These are phyloP conservation scores for Komagataella pastoris DNA, from an alignment of 805 yeast species.

Conservation along the genomic window DNA sequence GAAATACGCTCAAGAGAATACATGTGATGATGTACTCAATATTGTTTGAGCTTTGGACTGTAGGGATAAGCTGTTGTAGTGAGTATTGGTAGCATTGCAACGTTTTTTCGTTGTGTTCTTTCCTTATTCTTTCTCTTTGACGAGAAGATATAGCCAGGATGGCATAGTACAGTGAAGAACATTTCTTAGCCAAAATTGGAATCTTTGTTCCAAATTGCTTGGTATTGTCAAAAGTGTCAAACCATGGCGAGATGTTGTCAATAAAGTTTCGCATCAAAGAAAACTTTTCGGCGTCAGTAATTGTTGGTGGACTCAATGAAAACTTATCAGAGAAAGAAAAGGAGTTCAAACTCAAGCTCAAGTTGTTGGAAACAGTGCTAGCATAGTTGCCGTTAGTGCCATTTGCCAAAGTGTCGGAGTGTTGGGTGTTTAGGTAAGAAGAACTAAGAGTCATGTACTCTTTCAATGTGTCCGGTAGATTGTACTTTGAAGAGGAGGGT, in stretches of 20 bases:
- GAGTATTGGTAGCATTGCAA: constrained; percentile 15
- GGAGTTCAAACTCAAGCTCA: background rate
- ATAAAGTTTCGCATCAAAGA: constrained; percentile 18
- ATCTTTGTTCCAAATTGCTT: constrained; percentile 20
- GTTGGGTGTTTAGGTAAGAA: background rate
- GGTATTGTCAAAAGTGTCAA: constrained; percentile 19
- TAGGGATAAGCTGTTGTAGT: constrained; percentile 18
- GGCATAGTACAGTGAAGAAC: constrained; percentile 13
- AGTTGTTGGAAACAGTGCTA: constrained; percentile 11
- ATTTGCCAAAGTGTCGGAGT: background rate
- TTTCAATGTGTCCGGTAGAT: constrained; percentile 20
- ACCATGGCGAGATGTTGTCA: constrained; percentile 23
- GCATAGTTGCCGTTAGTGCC: constrained; percentile 8
- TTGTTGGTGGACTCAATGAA: constrained; percentile 8
- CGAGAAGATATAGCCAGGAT: constrained; percentile 16
- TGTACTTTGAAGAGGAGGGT: constrained; percentile 9
- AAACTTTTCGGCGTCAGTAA: constrained; percentile 19
- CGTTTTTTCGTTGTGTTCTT: constrained; percentile 12
- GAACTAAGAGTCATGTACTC: constrained; percentile 24
- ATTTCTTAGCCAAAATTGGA: constrained; percentile 23
- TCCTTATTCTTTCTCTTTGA: constrained; percentile 11
- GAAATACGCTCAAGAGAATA: constrained; percentile 26
- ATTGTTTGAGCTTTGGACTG: constrained; percentile 17
- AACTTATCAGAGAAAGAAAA: constrained; percentile 12
- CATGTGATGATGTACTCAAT: constrained; percentile 21